Base-by-base conservation (phyloP, 495 filamentous ascomycete genomes). In the Annulohypoxylon moriforme region DNA sequence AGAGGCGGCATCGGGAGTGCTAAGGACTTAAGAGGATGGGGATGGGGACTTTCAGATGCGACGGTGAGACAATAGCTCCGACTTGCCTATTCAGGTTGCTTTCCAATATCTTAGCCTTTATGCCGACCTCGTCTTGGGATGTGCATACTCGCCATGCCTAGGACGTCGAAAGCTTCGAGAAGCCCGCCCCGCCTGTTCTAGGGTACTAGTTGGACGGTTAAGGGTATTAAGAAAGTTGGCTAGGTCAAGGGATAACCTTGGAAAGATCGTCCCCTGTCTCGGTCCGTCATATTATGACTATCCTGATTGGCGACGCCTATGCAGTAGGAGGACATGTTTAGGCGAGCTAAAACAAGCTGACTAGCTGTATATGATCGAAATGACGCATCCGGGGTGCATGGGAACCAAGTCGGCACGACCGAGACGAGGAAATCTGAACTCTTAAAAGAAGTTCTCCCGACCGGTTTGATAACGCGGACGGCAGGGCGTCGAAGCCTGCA, bases 361-460 rank as follows among this genome's bases (percentile, higher is more conserved):
- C 63, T 59, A 68, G 69, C 66, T 73, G 62, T 66, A 67, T 52
- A 58, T 57, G 58, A 69, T 73, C 57, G 62, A 57, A 67, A 69
- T 69, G 71, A 73, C 66, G 71, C 71, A 73, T 73, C 71, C 42
- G 71, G 71, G 71, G 71, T 73, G 36, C 71, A 73, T 65, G 38
- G 57, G 57, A 69, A 53, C 49, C 61, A 67, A 46, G 40, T 59
- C 66, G 71, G 71, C 62, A 67, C 71, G 61, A 47, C 71, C 66
- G 71, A 73, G 61, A 67, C 40, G 66, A 49, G 36, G 57, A 60
- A 60, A 60, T 65, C 34, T 53, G 24, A 72, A 50, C 56, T 34
- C 25, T 59, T 47, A 56, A 13, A 24, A 58, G 56, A 7, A 66
- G 62, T 50, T 62, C 60, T 73, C 27, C 60, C 60, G 61, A 73